These are phyloP conservation scores for Phaeosphaeria sp. DNA, from an alignment of 2,329 filamentous ascomycete genomes.

Conservation along the genomic window DNA sequence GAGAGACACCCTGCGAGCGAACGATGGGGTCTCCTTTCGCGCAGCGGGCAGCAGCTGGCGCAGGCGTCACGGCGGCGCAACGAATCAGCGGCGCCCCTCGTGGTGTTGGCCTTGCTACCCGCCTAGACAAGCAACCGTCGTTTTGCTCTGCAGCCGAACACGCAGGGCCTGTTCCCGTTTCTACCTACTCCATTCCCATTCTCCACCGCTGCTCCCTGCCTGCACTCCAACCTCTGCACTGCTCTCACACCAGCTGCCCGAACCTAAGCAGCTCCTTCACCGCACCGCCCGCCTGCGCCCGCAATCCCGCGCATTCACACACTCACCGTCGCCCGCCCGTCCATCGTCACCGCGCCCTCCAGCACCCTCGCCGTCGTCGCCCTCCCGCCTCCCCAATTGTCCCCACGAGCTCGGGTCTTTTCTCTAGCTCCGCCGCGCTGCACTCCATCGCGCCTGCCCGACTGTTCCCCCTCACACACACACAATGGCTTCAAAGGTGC, in stretches of 20 bases:
- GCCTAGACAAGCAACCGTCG: constrained; percentile 27
- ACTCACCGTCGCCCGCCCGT: too few species aligned
- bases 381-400: constrained; percentile 9
- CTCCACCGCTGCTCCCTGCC: constrained; percentile 13
- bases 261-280: constrained; percentile 4
- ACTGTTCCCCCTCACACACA: constrained; percentile 22
- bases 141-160: constrained; percentile 31
- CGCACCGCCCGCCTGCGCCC: constrained; percentile 10
- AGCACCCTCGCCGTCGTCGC: constrained; percentile 5
- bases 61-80: constrained; percentile 15
- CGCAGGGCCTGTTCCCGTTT: constrained; percentile 20
- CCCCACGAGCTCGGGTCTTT: neutral
- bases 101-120: constrained; percentile 14
- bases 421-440: neutral
- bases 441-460: neutral
- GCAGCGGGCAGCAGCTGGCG: constrained; percentile 3
- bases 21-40: constrained; percentile 13
- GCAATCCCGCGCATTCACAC: constrained; percentile 15
- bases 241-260: constrained; percentile 3
- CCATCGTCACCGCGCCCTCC: constrained; percentile 11
- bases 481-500: constrained; percentile 50
- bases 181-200: constrained; percentile 12
- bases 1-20: neutral
- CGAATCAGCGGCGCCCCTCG: constrained; percentile 25
- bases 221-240: constrained; percentile 4